Evolutionary conservation across 2,329 filamentous ascomycete species (phyloP).

Genomic region (Emericellopsis cladophorae): DNA sequence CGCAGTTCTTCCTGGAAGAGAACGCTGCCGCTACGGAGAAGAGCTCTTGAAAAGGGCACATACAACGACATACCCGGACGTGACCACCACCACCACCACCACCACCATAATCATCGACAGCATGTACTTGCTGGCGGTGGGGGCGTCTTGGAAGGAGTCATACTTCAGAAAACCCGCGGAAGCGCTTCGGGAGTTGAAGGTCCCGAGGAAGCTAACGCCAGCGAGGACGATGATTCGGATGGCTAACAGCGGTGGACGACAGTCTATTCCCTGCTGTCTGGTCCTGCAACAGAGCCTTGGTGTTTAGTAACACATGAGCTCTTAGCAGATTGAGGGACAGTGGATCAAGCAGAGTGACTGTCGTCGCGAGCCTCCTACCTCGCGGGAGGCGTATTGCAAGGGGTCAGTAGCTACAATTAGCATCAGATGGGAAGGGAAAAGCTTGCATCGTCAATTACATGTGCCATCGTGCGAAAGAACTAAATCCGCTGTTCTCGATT

Average conservation of each 20-base stretch:
- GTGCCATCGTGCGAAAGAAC: background rate
- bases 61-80: conserved; percentile 17
- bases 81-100: conserved; percentile 12
- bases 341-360: conserved; percentile 51
- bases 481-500: no score
- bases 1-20: conserved; percentile 90
- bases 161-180: conserved; percentile 14
- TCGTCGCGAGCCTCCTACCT: conserved; percentile 30
- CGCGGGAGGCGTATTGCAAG: conserved; percentile 13
- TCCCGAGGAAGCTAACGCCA: conserved; percentile 34
- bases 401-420: conserved; percentile 3
- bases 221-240: conserved; percentile 56
- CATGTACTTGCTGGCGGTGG: conserved; percentile 30
- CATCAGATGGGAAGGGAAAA: background rate
- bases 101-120: conserved; percentile 11
- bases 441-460: background rate
- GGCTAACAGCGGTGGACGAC: conserved; percentile 43
- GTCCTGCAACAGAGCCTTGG: conserved; percentile 31
- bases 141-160: conserved; percentile 34
- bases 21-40: conserved; percentile 23
- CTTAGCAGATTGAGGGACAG: conserved; percentile 40
- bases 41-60: conserved; percentile 45
- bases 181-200: conserved; percentile 17
- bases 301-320: conserved; percentile 1
- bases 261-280: conserved; percentile 57